Percentiles rank a stretch among this genome's conserved stretches.
Evolutionary conservation across 2,329 filamentous ascomycete species (phyloP).

Genomic region (Monosporascus cannonballus): DNA sequence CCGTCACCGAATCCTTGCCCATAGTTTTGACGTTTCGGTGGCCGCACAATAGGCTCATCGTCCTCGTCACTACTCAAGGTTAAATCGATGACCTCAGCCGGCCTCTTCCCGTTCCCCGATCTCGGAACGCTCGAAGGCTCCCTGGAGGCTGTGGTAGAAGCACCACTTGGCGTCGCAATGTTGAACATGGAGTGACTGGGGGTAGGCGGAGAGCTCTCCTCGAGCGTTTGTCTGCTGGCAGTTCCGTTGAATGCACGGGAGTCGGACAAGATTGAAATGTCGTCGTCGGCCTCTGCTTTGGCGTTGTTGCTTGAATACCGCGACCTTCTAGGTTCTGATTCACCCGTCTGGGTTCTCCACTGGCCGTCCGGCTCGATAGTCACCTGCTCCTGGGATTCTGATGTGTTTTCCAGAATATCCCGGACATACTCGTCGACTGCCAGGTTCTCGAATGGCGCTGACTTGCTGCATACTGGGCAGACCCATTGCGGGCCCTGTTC

Average conservation of each 20-base stretch:
- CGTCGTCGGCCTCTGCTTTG: conserved; percentile 41
- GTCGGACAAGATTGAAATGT: conserved; percentile 41
- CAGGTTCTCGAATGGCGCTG: conserved; percentile 71
- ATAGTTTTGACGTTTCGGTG: conserved; percentile 40
- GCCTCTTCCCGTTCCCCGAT: conserved; percentile 23
- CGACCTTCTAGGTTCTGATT: conserved; percentile 22
- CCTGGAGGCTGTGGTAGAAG: conserved; percentile 6
- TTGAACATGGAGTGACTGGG: conserved; percentile 13
- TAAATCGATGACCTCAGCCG: conserved; percentile 51
- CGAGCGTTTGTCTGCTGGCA: conserved; percentile 25
- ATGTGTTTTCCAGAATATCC: conserved; percentile 74
- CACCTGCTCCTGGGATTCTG: conserved; percentile 70
- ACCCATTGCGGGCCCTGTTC: conserved; percentile 95
- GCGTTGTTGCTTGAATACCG: conserved; percentile 17
- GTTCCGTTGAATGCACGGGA: conserved; percentile 32
- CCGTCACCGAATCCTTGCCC: conserved; percentile 5
- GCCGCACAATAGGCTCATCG: conserved; percentile 33
- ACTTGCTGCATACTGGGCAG: conserved; percentile 90
- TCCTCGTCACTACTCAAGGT: conserved; percentile 52
- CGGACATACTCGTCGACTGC: conserved; percentile 86
- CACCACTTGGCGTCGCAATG: conserved; percentile 12
- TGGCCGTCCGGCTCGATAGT: conserved; percentile 81
- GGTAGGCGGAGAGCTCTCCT: conserved; percentile 13
- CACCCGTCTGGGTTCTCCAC: conserved; percentile 51
- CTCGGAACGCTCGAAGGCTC: conserved; percentile 32